Conservation (phyloP, 148 eudicot species). For the Vaccinium myrtillus region DNA sequence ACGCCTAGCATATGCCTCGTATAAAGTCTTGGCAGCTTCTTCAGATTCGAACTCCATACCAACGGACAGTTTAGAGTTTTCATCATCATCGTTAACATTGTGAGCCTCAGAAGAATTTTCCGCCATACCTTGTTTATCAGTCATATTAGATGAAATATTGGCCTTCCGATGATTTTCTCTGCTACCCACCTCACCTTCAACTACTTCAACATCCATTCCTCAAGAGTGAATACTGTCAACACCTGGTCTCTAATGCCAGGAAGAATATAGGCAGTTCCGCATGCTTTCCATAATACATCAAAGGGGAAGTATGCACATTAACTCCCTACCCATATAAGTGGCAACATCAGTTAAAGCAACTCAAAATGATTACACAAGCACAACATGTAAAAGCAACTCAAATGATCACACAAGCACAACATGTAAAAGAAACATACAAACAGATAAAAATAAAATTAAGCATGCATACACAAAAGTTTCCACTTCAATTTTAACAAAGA, state of each 20-base stretch:
- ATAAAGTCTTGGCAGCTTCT: slow-evolving; percentile 41
- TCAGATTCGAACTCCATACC: slow-evolving; percentile 47
- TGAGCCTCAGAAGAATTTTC: slow-evolving; percentile 19
- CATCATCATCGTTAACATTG: slow-evolving; percentile 27
- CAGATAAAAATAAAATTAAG: not conserved
- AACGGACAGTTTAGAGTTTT: slow-evolving; percentile 22
- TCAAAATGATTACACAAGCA: not conserved
- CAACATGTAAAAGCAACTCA: slow-evolving; percentile 14
- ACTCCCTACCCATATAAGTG: not conserved
- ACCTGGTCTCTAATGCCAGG: not conserved
- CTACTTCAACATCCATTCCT: slow-evolving; percentile 27
- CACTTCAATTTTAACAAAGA: not conserved
- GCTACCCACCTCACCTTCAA: slow-evolving; percentile 20
- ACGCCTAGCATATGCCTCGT: slow-evolving; percentile 39
- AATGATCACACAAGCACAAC: not conserved
- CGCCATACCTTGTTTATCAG: slow-evolving; percentile 12
- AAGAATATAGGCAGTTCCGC: slow-evolving; percentile 11
- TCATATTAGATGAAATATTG: slow-evolving; percentile 18
- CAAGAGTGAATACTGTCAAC: not conserved
- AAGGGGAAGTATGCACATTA: not conserved
- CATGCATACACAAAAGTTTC: not conserved
- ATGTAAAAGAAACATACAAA: slow-evolving; percentile 3
- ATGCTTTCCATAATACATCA: not conserved
- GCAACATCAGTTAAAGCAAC: slow-evolving; percentile 2
- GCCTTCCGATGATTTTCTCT: slow-evolving; percentile 22